A percentile compares a stretch with the other conserved stretches of the same genome.
phyloP scores from a whole-genome alignment of 495 filamentous ascomycete species.

The Parachaetomium inaequale region DNA sequence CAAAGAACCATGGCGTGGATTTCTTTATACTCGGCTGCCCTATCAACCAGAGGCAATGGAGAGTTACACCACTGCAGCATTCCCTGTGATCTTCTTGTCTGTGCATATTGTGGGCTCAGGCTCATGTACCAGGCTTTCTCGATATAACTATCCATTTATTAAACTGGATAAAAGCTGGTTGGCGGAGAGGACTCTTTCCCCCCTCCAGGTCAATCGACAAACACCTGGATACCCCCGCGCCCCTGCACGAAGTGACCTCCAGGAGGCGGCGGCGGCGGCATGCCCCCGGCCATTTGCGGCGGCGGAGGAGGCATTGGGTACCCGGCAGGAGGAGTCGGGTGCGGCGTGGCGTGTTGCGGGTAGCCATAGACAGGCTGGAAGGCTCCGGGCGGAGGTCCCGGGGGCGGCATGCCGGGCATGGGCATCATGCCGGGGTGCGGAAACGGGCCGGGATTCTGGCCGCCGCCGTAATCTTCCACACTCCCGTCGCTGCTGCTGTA shows the following conservation, averaged over 20 bases:
- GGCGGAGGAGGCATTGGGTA: slow-evolving; percentile 6
- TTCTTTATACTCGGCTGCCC: no score
- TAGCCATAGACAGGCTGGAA: slow-evolving; percentile 19
- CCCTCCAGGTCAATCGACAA: no score
- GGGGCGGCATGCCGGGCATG: slow-evolving; percentile 4
- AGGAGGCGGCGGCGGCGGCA: slow-evolving; percentile 5
- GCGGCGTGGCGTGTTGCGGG: neutral
- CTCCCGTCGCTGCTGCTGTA: slow-evolving; percentile 16
- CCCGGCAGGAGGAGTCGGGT: neutral
- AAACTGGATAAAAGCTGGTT: no score
- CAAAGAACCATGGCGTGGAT: no score
- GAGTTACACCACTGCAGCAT: no score
- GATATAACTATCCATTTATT: no score
- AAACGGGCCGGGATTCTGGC: slow-evolving; percentile 2
- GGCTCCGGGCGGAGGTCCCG: slow-evolving; percentile 14
- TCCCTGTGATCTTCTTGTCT: no score
- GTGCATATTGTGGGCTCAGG: no score
- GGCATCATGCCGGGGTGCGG: slow-evolving; percentile 11
- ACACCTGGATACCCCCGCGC: slow-evolving; percentile 14
- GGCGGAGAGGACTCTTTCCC: no score
- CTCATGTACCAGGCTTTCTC: no score
- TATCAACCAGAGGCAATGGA: no score
- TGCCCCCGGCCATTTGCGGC: neutral
- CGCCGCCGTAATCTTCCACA: neutral
- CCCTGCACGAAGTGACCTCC: slow-evolving; percentile 11